These are phyloP conservation scores for Starmerella asiatica DNA, from an alignment of 805 yeast genomes.

Conservation along the genomic window DNA sequence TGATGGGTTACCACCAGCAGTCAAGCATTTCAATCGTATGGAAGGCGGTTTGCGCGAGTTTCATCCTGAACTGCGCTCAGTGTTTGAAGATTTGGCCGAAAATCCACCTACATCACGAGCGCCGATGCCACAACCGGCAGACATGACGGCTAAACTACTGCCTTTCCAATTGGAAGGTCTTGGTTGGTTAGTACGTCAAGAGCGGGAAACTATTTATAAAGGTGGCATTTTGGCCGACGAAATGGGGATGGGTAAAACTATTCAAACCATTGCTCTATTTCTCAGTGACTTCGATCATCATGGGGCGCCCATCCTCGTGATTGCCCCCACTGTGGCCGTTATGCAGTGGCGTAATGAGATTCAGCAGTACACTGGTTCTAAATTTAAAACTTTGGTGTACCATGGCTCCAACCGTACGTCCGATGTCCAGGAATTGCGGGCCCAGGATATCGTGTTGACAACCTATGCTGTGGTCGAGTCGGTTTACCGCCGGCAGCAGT, in stretches of 20 bases:
- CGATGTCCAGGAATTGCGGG: conserved; percentile 39
- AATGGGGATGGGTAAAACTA: conserved; percentile 99
- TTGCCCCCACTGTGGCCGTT: conserved; percentile 96
- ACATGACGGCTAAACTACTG: conserved; percentile 55
- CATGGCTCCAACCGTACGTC: conserved; percentile 76
- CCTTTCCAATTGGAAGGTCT: conserved; percentile 94
- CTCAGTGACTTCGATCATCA: conserved; percentile 41
- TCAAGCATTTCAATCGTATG: conserved; percentile 36
- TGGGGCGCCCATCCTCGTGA: conserved; percentile 69
- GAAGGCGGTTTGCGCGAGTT: conserved; percentile 53
- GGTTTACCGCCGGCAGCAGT: conserved; percentile 63
- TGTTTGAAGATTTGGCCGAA: conserved; percentile 50
- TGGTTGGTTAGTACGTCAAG: conserved; percentile 77
- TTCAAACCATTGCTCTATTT: conserved; percentile 83
- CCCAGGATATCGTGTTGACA: conserved; percentile 71
- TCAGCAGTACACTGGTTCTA: conserved; percentile 63
- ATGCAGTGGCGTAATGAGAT: conserved; percentile 98
- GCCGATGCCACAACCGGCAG: conserved; percentile 49
- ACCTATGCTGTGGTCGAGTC: conserved; percentile 89
- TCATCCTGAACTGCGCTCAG: conserved; percentile 66
- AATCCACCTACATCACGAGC: conserved; percentile 30
- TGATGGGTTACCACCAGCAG: conserved; percentile 13
- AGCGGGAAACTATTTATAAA: conserved; percentile 48
- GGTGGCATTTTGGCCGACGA: conserved; percentile 97
- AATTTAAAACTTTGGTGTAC: conserved; percentile 52